A percentile compares a stretch with the other conserved stretches of the same genome.
phyloP scores from a whole-genome alignment of 805 yeast genomes.

The Brettanomyces sp. region DNA sequence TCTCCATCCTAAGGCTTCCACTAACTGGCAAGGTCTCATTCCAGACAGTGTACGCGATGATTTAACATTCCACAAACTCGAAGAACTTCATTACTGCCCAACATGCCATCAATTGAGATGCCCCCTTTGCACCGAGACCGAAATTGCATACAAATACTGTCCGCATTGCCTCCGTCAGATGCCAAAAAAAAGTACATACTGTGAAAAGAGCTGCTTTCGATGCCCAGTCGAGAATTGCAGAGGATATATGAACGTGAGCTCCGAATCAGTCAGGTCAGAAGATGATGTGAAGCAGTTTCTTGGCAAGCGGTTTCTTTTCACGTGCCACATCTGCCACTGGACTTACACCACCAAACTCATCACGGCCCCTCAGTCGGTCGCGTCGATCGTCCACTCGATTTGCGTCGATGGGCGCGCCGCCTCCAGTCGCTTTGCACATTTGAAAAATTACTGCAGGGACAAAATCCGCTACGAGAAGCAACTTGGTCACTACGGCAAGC shows the following conservation, averaged over 20 bases:
- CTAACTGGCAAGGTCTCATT: conserved; percentile 2
- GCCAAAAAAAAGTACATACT: conserved; percentile 6
- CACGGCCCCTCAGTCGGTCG: conserved; percentile 32
- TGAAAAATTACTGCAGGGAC: not conserved
- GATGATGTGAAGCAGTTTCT: conserved; percentile 5
- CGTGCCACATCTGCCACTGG: conserved; percentile 30
- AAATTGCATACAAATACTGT: conserved; percentile 18
- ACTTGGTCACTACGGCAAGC: not conserved
- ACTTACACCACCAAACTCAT: conserved; percentile 27
- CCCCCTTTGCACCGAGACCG: conserved; percentile 16
- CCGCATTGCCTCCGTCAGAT: conserved; percentile 17
- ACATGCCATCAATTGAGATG: conserved; percentile 22
- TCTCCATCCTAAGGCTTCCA: not conserved
- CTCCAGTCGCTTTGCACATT: not conserved
- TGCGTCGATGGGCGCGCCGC: not conserved
- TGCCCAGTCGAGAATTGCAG: conserved; percentile 24
- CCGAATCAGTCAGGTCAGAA: not conserved
- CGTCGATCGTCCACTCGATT: not conserved
- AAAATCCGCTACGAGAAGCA: not conserved
- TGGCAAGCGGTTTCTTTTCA: conserved; percentile 29
- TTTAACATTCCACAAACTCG: conserved; percentile 7
- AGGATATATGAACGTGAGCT: not conserved
- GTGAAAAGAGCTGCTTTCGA: conserved; percentile 24
- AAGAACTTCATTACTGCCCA: conserved; percentile 19
- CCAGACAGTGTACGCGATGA: conserved; percentile 10